Evolutionary conservation across 2,329 filamentous ascomycete species (phyloP).

Genomic region (Venturia asperata): DNA sequence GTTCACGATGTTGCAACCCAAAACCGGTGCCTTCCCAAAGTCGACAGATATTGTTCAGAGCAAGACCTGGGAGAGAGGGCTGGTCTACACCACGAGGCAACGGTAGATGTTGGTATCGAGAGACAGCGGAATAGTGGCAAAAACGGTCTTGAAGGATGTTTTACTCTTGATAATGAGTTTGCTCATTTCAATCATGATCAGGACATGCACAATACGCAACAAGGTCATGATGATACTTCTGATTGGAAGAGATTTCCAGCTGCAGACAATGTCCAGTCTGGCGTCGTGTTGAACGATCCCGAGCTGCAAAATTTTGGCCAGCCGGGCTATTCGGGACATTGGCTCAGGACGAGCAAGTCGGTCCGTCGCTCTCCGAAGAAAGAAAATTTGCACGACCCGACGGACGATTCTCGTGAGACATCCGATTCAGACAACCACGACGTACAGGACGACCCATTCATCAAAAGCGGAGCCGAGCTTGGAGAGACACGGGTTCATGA

Average conservation of each 20-base stretch:
- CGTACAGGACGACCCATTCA: neutral
- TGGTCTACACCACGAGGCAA: neutral
- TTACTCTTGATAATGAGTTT: neutral
- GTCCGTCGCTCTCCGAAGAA: neutral
- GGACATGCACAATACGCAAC: neutral
- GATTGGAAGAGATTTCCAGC: neutral
- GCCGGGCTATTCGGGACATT: neutral
- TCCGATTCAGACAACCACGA: neutral
- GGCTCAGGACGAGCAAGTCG: neutral
- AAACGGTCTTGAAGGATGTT: neutral
- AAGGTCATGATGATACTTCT: neutral
- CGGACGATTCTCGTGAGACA: neutral
- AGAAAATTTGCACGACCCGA: neutral
- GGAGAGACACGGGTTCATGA: neutral
- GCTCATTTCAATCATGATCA: constrained; percentile 1
- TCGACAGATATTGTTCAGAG: neutral
- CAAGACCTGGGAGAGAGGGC: neutral
- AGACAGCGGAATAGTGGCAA: neutral
- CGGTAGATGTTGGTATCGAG: neutral
- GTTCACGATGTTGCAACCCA: neutral
- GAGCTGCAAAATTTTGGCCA: neutral
- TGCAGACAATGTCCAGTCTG: neutral
- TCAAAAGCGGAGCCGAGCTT: constrained; percentile 1
- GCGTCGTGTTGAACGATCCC: neutral
- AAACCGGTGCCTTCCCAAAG: too few species aligned